A percentile compares a stretch with the other conserved stretches of the same genome.
Conservation (phyloP, 495 filamentous ascomycete species). For the Diplogelasinospora grovesii region DNA sequence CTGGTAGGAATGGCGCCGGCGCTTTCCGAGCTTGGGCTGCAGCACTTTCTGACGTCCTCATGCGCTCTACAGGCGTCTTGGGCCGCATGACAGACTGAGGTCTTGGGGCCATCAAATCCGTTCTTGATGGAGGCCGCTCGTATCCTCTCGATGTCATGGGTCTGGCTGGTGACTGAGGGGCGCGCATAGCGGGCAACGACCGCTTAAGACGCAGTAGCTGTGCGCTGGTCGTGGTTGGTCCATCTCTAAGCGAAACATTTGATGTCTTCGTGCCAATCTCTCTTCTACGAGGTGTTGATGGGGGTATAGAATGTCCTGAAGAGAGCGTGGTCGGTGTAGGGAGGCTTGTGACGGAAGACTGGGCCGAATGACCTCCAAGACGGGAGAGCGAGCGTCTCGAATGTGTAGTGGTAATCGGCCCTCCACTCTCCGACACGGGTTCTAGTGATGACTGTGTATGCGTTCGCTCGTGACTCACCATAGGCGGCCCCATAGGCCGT, state of each 20-base stretch:
- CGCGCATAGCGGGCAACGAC: constrained; percentile 75
- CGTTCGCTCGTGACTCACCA: constrained; percentile 52
- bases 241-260: constrained; percentile 42
- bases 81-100: constrained; percentile 49
- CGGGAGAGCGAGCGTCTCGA: constrained; percentile 56
- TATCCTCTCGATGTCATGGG: constrained; percentile 31
- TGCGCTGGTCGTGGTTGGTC: constrained; percentile 62
- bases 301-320: constrained; percentile 46
- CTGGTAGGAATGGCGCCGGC: constrained; percentile 73
- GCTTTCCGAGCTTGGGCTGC: constrained; percentile 48
- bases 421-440: constrained; percentile 87
- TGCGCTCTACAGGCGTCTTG: constrained; percentile 64
- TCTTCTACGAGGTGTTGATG: constrained; percentile 53
- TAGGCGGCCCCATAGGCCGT: constrained; percentile 48
- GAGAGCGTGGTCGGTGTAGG: constrained; percentile 50
- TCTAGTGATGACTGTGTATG: constrained; percentile 73
- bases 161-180: constrained; percentile 39
- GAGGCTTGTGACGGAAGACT: constrained; percentile 53
- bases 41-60: constrained; percentile 48
- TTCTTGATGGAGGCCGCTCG: constrained; percentile 46
- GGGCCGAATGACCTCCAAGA: constrained; percentile 57
- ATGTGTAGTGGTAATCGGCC: constrained; percentile 55
- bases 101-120: constrained; percentile 22
- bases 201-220: constrained; percentile 78
- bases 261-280: constrained; percentile 52